A percentile compares a stretch with the other conserved stretches of the same genome.
Evolutionary conservation across 164 flowering plant species (phyloP).

Genomic region (Liriodendron chinense): DNA sequence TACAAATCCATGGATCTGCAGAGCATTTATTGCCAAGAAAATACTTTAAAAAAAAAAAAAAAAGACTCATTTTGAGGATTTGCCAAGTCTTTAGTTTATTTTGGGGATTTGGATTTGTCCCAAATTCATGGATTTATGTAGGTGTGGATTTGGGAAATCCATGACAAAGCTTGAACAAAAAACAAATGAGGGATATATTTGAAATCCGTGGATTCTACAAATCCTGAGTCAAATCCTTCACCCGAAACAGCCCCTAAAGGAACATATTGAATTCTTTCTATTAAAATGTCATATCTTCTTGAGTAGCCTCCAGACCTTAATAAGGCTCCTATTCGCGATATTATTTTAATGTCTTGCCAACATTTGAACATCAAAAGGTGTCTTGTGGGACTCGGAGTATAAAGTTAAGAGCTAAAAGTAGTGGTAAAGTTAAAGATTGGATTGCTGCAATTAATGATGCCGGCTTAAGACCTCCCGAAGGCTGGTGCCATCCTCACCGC

Average conservation of each 20-base stretch:
- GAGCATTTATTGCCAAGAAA: too few relatives aligned
- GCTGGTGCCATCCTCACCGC: constrained; percentile 99
- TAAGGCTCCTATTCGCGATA: neutral
- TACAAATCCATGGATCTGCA: too few relatives aligned
- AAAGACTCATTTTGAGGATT: too few relatives aligned
- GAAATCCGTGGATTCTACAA: too few relatives aligned
- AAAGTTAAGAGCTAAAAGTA: constrained; percentile 57
- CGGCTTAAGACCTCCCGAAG: constrained; percentile 92
- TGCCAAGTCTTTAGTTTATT: too few relatives aligned
- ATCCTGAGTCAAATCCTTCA: too few relatives aligned
- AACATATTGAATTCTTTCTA: neutral
- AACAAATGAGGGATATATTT: too few relatives aligned
- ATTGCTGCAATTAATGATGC: constrained; percentile 97
- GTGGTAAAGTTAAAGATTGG: constrained; percentile 81
- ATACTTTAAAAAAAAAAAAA: too few relatives aligned
- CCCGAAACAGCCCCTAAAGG: neutral
- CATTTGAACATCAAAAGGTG: constrained; percentile 46
- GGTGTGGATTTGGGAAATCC: too few relatives aligned
- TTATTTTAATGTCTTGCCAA: constrained; percentile 8
- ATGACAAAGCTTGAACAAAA: too few relatives aligned
- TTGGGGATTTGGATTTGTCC: too few relatives aligned
- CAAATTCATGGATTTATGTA: too few relatives aligned
- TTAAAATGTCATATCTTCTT: neutral
- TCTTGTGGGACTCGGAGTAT: constrained; percentile 83
- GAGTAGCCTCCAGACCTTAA: neutral